Base-by-base conservation (phyloP, 2,329 filamentous ascomycete species). In the Exophiala xenobiotica region DNA sequence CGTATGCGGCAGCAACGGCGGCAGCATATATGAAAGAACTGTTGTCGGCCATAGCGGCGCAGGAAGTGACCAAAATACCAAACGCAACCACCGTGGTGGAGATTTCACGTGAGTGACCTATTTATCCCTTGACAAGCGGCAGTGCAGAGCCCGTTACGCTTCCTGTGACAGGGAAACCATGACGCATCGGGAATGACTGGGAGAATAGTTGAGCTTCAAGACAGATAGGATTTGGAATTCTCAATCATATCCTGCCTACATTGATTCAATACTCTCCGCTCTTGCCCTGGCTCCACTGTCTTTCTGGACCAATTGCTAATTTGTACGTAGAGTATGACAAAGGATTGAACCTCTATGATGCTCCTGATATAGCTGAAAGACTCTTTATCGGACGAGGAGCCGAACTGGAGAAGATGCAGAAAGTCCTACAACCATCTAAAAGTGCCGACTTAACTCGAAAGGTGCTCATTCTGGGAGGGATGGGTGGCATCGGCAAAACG, bases 401-500 rank as follows among this genome's bases (percentile, higher is more conserved):
- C 24, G 42, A 45, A 23, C 20, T 45, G 22, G 4, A 31, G 22
- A 22, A 45, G 22, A 11, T 45, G 12, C 8, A 33, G 31, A 14
- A 29, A 3, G 12, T 29, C 9, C 42, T 45, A 6, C 18, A 12
- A 18, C 23, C 42, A 3, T 12, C 8, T 9, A 8, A 12, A 4
- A 14, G 31, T 16, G 16, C 39, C 6, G 24, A 14, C n/a, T 6
- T 4, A 8, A 9, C 20, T 22, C 20, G 39, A 31, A 23, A 46
- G 5, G 42, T 54, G 6, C 60, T 70, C 20, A 54, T 75, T 8
- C 63, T 73, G 40, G n/a, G n/a, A n/a, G 71, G 72, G 11, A 60
- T 74, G 2, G 71, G 72, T 11, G 72, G 72, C 4, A 74, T 75
- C 24, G 72, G 70, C 19, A 76, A 76, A 63, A 75, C 72, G 14